Evolutionary conservation across 345 rosid genomes (phyloP).

Genomic region (Melaleuca quinquenervia): DNA sequence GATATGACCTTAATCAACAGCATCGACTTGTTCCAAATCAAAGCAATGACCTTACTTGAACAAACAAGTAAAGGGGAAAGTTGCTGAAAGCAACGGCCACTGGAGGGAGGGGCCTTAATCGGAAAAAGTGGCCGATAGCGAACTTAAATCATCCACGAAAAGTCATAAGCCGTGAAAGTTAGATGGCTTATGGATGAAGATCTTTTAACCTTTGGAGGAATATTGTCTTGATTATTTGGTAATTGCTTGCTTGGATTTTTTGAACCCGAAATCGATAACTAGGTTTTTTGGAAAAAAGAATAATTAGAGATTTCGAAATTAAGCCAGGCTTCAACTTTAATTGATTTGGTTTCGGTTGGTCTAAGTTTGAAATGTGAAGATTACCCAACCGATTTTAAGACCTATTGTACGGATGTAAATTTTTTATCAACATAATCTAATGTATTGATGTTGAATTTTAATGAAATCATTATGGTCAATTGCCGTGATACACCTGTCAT

Average conservation of each 20-base stretch:
- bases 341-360: not conserved
- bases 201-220: no score
- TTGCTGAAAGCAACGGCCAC: not conserved
- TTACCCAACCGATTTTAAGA: fast-evolving
- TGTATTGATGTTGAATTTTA: fast-evolving
- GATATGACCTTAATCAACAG: not conserved
- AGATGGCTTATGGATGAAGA: not conserved
- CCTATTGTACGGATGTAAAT: no score
- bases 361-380: not conserved
- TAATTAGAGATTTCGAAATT: not conserved
- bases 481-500: not conserved
- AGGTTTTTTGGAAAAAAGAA: no score
- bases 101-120: not conserved
- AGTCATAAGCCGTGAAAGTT: not conserved
- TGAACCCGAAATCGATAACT: no score
- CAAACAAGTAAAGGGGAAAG: not conserved
- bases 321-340: not conserved
- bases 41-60: not conserved
- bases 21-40: not conserved
- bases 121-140: not conserved
- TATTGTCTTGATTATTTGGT: not conserved
- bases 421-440: fast-evolving
- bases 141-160: not conserved
- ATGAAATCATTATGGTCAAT: fast-evolving
- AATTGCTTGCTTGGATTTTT: no score